Percentiles rank a stretch among this genome's conserved stretches.
Evolutionary conservation across 768 basidiomycete genomes (phyloP).

Genomic region (Serendipita vermifera): DNA sequence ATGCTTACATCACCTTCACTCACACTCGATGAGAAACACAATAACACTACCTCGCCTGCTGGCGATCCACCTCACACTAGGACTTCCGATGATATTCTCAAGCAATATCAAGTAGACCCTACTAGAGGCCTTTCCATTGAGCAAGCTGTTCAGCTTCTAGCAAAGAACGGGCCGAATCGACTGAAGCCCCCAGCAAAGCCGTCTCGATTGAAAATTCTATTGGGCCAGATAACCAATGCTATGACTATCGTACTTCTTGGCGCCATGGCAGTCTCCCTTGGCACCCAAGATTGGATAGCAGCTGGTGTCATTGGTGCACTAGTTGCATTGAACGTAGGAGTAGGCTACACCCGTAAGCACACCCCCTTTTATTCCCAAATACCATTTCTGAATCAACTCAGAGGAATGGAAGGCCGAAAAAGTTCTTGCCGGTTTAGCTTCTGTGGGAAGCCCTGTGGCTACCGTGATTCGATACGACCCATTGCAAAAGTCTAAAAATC

Average conservation of each 20-base stretch:
- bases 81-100: background rate
- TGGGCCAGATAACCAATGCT: constrained; percentile 28
- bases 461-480: constrained; percentile 25
- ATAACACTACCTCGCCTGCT: too few species aligned
- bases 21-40: too few species aligned
- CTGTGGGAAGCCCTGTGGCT: constrained; percentile 3
- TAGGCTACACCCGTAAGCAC: background rate
- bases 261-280: constrained; percentile 41
- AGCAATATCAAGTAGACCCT: background rate
- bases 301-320: constrained; percentile 37
- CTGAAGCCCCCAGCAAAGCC: background rate
- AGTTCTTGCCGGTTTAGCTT: constrained; percentile 2
- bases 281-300: constrained; percentile 41
- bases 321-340: constrained; percentile 27
- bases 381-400: background rate
- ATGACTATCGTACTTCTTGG: constrained; percentile 23
- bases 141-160: background rate
- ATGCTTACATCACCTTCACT: too few species aligned
- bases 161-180: background rate
- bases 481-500: constrained; percentile 27
- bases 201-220: constrained; percentile 14
- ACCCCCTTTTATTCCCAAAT: background rate
- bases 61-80: background rate
- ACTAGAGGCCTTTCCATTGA: background rate
- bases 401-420: background rate